A percentile compares a stretch with the other conserved stretches of the same genome.
These are phyloP conservation scores for Alternaria longipes DNA, from an alignment of 2,329 filamentous ascomycete species.

Conservation along the genomic window DNA sequence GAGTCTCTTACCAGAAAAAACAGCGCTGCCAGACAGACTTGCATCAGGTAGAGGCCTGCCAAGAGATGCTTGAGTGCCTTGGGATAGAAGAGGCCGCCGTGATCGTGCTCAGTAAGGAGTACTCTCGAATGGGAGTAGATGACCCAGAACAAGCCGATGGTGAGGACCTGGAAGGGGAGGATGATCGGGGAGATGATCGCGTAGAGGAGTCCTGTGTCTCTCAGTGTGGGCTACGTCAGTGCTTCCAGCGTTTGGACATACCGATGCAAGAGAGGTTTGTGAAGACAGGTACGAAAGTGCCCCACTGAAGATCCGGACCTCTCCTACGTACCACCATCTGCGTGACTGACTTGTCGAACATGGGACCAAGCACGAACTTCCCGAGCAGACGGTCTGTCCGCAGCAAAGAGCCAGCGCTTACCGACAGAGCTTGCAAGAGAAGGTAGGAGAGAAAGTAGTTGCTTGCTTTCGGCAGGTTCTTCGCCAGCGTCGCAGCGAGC, in stretches of 20 bases:
- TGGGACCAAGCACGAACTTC: slow-evolving; percentile 9
- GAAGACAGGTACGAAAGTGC: slow-evolving; percentile 21
- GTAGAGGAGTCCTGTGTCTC: slow-evolving; percentile 20
- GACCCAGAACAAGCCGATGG: slow-evolving; percentile 21
- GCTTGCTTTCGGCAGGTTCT: slow-evolving; percentile 28
- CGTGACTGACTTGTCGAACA: slow-evolving; percentile 20
- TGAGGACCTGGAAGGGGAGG: slow-evolving; percentile 19
- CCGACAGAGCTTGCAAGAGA: slow-evolving; percentile 20
- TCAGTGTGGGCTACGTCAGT: background rate
- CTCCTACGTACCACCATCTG: slow-evolving; percentile 15
- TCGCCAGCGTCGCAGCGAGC: slow-evolving; percentile 20
- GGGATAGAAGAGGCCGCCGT: slow-evolving; percentile 20
- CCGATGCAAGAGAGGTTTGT: slow-evolving; percentile 29
- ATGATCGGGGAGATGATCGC: slow-evolving; percentile 24
- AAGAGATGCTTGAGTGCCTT: slow-evolving; percentile 24
- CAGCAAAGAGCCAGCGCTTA: slow-evolving; percentile 18
- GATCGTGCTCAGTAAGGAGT: slow-evolving; percentile 1
- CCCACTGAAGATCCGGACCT: slow-evolving; percentile 13
- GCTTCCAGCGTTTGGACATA: slow-evolving; percentile 7
- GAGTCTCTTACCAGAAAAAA: slow-evolving; percentile 20
- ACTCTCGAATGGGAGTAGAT: slow-evolving; percentile 17
- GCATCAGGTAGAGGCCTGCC: slow-evolving; percentile 18
- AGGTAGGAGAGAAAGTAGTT: slow-evolving; percentile 30
- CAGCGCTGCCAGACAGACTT: slow-evolving; percentile 15
- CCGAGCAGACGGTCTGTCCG: slow-evolving; percentile 7